Conservation (phyloP, 2,329 filamentous ascomycete species). For the Cladosporium sp. region DNA sequence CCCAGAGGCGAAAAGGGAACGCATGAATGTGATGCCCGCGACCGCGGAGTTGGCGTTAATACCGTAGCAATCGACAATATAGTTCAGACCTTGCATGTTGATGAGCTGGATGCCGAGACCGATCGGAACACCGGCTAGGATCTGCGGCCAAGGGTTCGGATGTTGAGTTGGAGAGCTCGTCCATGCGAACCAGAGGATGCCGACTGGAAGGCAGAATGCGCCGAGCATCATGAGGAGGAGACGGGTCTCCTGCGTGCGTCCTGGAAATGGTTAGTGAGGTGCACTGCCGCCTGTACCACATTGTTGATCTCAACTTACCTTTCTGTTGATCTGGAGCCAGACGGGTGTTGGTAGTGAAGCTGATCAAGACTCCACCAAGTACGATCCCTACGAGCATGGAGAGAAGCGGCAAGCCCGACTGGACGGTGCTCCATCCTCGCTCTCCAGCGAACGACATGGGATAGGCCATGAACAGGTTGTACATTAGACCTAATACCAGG, state of each 20-base stretch:
- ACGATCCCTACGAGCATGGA: not conserved
- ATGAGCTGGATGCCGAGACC: constrained; percentile 44
- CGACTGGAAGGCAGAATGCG: constrained; percentile 44
- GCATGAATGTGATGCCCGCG: constrained; percentile 37
- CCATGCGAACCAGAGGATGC: constrained; percentile 53
- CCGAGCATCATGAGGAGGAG: constrained; percentile 50
- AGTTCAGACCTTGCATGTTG: constrained; percentile 41
- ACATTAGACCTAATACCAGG: constrained; percentile 34
- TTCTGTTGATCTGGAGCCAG: not conserved
- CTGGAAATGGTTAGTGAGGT: constrained; percentile 30
- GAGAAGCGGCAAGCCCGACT: not conserved
- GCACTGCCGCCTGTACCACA: too few relatives aligned
- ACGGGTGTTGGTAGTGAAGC: not conserved
- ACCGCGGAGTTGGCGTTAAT: constrained; percentile 42
- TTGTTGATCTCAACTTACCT: not conserved
- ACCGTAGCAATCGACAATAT: constrained; percentile 53
- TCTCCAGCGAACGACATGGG: constrained; percentile 53
- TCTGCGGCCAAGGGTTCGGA: constrained; percentile 43
- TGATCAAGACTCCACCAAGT: not conserved
- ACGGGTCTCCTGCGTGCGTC: constrained; percentile 46
- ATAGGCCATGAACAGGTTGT: constrained; percentile 57
- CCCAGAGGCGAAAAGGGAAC: constrained; percentile 29
- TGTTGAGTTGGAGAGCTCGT: constrained; percentile 31
- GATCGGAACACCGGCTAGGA: constrained; percentile 44
- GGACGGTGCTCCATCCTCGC: constrained; percentile 55